phyloP scores from a whole-genome alignment of 257 asterid genomes.

The Thymus quinquecostatus region DNA sequence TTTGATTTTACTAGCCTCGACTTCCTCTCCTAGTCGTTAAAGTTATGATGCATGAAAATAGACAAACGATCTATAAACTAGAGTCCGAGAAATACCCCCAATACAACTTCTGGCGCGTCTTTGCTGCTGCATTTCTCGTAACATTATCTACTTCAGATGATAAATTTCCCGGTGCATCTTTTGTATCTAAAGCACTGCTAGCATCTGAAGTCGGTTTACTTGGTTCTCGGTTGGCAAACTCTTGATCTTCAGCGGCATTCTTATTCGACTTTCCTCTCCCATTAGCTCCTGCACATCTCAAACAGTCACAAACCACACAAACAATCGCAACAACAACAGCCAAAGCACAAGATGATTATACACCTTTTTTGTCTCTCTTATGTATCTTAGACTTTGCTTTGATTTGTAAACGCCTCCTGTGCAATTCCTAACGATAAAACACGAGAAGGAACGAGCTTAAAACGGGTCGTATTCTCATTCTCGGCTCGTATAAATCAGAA shows the following conservation, averaged over 20 bases:
- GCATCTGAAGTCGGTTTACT: conserved; percentile 34
- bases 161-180: conserved; percentile 27
- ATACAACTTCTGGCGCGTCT: conserved; percentile 59
- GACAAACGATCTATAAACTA: conserved; percentile 5
- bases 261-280: conserved; percentile 45
- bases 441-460: not conserved
- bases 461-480: not conserved
- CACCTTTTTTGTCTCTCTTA: conserved; percentile 60
- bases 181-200: conserved; percentile 21
- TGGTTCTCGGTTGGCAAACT: conserved; percentile 26
- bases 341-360: conserved; percentile 6
- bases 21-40: conserved; percentile 16
- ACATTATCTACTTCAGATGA: conserved; percentile 35
- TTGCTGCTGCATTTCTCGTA: conserved; percentile 30
- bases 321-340: not conserved
- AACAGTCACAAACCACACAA: conserved; percentile 9
- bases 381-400: conserved; percentile 65
- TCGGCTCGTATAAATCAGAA: not conserved
- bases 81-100: conserved; percentile 70
- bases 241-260: conserved; percentile 34
- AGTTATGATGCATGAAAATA: conserved; percentile 3
- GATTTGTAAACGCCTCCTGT: conserved; percentile 71
- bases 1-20: not conserved
- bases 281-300: conserved; percentile 41
- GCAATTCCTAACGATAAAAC: conserved; percentile 67